Evolutionary conservation across 1,284 basidiomycete genomes (phyloP).

Genomic region (Irpex rosettiformis): DNA sequence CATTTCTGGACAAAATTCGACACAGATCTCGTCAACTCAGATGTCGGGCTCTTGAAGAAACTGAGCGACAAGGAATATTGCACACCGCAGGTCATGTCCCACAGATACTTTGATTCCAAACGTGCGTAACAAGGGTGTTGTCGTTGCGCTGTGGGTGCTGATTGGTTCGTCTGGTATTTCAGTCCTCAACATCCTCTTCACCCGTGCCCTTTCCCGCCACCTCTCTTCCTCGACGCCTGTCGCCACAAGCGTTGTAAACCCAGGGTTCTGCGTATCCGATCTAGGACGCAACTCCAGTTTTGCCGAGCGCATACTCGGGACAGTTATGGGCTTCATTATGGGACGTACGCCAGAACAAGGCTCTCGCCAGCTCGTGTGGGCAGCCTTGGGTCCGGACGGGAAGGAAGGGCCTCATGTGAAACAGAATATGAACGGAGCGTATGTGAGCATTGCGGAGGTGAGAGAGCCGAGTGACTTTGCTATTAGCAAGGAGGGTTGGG

Average conservation of each 20-base stretch:
- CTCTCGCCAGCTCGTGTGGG: conserved; percentile 1
- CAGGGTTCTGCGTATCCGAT: not conserved
- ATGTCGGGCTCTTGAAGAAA: conserved; percentile 24
- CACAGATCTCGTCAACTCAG: conserved; percentile 20
- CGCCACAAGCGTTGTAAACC: not conserved
- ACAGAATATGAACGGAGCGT: conserved; percentile 2
- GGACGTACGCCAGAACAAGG: conserved; percentile 6
- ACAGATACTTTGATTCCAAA: not conserved
- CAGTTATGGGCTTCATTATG: not conserved
- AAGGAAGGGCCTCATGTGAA: conserved; percentile 3
- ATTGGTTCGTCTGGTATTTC: not conserved
- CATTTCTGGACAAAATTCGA: conserved; percentile 23
- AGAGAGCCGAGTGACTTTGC: conserved; percentile 5
- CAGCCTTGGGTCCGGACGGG: conserved; percentile 7
- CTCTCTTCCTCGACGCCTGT: not conserved
- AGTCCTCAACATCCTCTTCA: conserved; percentile 3
- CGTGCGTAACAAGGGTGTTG: not conserved
- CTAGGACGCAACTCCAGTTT: not conserved
- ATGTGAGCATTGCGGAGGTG: not conserved
- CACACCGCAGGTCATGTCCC: conserved; percentile 11
- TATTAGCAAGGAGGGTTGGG: conserved; percentile 6
- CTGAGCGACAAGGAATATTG: conserved; percentile 30
- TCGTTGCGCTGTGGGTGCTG: not conserved
- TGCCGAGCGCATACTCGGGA: not conserved
- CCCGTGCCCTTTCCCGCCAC: not conserved